Evolutionary conservation across 345 rosid species (phyloP), one percentile per base, ranked within the genome.

Genomic region (Murraya koenigii): DNA sequence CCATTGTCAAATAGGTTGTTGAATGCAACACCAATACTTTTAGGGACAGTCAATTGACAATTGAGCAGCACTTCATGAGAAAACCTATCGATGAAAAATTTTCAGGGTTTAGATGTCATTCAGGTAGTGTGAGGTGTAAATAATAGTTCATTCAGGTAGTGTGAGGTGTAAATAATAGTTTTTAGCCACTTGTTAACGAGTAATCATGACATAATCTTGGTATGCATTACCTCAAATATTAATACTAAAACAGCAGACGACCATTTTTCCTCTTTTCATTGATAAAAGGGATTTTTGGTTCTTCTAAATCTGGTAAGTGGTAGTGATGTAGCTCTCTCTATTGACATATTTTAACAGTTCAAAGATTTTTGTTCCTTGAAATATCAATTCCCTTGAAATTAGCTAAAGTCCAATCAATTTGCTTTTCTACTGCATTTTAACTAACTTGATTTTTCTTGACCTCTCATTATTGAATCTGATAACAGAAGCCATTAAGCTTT

Each of bases 401-500:
- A 2, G 52, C 64, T 14, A 33, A 72, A 26, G 65, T 49, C 20
- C 55, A 15, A 20, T 5, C 55, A 49, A 49, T 49, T 49, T 49
- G 5, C 7, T 49, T 4, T n/a, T n/a, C 56, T 68, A 17, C 13
- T 44, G 56, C 72, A 55, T 36, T 6, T 11, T 26, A 4, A 35
- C 1, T 2, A 38, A 25, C 15, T 23, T 38, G 8, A 59, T 60
- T 22, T 13, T 39, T 61, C 67, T 38, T 60, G 35, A 59, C 25
- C 30, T 15, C 66, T 72, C 39, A 7, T 33, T 23, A 7, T 4
- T 13, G 44, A 58, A 72, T 58, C 23, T 72, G 66, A 72, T 7
- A 26, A 72, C 6, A 7, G 8, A 58, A 72, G 75, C 66, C 59
- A n/a, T 25, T 72, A 59, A 72, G 30, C n/a, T 72, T 55, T 36